phyloP scores from a whole-genome alignment of 345 rosid genomes.

The Rhodamnia rubescens region DNA sequence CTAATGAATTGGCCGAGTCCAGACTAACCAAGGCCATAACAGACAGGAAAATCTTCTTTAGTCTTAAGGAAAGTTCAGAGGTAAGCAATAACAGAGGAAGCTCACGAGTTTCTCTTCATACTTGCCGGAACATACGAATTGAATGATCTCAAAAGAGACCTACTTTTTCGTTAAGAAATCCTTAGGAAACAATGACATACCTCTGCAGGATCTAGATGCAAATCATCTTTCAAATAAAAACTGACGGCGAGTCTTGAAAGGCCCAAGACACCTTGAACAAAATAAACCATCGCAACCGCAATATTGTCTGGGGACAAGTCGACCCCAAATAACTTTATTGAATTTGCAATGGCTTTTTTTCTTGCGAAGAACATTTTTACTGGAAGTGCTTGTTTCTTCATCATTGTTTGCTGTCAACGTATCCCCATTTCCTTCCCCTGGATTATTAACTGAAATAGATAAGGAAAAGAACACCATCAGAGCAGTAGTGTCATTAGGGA shows the following conservation, averaged over 20 bases:
- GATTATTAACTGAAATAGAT: not conserved
- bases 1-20: not conserved
- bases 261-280: conserved; percentile 98
- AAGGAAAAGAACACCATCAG: not conserved
- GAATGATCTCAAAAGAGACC: not conserved
- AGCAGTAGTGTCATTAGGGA: not conserved
- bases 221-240: conserved; percentile 86
- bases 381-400: conserved; percentile 15
- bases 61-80: not conserved
- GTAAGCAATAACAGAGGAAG: not conserved
- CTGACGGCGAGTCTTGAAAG: conserved; percentile 89
- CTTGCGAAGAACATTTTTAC: conserved; percentile 22
- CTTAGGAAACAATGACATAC: conserved; percentile 15
- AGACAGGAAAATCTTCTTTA: not conserved
- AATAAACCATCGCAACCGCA: conserved; percentile 95
- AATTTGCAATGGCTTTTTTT: conserved; percentile 14
- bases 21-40: not conserved
- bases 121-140: not conserved
- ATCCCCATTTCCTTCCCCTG: conserved; percentile 57
- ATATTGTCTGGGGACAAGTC: conserved; percentile 85
- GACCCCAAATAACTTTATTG: conserved; percentile 49
- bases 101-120: not conserved
- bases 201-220: conserved; percentile 99
- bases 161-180: not conserved
- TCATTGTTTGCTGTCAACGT: conserved; percentile 23